Evolutionary conservation across 768 basidiomycete genomes (phyloP).

Genomic region (Tulasnella sp.): DNA sequence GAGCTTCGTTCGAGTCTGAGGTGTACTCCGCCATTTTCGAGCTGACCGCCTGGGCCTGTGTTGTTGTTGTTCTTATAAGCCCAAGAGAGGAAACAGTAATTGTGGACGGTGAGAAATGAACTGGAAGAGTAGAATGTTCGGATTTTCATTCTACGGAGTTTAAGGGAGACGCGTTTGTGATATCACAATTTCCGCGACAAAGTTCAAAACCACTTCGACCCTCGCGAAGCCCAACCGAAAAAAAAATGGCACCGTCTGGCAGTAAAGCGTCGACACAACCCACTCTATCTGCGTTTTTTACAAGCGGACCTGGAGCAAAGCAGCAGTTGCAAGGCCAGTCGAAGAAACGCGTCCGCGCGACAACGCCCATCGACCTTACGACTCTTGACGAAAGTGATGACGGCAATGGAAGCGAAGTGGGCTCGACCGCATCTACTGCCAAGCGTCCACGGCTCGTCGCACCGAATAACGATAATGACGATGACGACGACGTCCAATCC

Average conservation of each 20-base stretch:
- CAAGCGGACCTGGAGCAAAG: constrained; percentile 17
- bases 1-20: constrained; percentile 65
- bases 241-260: not conserved
- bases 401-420: constrained; percentile 27
- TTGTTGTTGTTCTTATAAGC: not conserved
- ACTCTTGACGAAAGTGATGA: constrained; percentile 30
- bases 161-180: not conserved
- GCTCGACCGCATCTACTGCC: constrained; percentile 23
- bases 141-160: not conserved
- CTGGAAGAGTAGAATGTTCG: not conserved
- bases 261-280: constrained; percentile 27
- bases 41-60: not conserved
- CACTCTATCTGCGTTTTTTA: constrained; percentile 41
- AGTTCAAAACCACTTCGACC: not conserved
- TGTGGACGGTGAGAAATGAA: not conserved
- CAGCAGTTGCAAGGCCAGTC: not conserved
- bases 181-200: not conserved
- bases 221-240: not conserved
- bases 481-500: not conserved
- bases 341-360: constrained; percentile 32
- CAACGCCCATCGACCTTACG: constrained; percentile 49
- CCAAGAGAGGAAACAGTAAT: not conserved
- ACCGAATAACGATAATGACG: not conserved
- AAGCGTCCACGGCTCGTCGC: not conserved
- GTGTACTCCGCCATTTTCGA: constrained; percentile 53